phyloP scores from a whole-genome alignment of 2,329 filamentous ascomycete genomes.

The Penicillium polonicum region DNA sequence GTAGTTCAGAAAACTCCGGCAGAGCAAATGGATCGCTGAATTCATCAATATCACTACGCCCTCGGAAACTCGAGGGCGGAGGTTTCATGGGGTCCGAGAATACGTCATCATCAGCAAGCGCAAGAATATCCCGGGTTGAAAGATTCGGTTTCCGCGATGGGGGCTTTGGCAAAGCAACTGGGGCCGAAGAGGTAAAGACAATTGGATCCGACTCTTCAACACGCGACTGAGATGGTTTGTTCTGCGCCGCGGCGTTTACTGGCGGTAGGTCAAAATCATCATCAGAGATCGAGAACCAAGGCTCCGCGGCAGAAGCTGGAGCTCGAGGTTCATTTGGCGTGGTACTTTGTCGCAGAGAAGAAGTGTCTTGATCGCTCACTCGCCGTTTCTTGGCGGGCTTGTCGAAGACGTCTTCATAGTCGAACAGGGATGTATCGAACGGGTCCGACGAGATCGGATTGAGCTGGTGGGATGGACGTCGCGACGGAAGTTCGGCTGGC shows the following conservation, averaged over 20 bases:
- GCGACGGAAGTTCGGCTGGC: conserved; percentile 6
- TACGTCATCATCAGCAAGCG: conserved; percentile 39
- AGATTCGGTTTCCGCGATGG: not conserved
- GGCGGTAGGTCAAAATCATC: conserved; percentile 27
- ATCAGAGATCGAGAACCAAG: conserved; percentile 31
- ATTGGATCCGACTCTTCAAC: conserved; percentile 42
- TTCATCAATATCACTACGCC: conserved; percentile 32
- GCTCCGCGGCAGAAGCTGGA: conserved; percentile 3
- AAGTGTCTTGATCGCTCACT: conserved; percentile 25
- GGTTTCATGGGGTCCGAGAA: conserved; percentile 6
- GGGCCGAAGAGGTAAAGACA: conserved; percentile 44
- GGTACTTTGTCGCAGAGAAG: conserved; percentile 5
- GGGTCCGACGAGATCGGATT: conserved; percentile 28
- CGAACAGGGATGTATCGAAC: conserved; percentile 28
- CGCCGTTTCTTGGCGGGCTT: conserved; percentile 35
- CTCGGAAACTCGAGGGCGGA: not conserved
- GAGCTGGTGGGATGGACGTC: conserved; percentile 13
- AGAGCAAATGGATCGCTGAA: conserved; percentile 33
- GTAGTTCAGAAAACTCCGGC: conserved; percentile 28
- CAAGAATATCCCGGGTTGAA: conserved; percentile 29
- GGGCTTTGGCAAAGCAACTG: conserved; percentile 21
- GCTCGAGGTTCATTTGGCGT: not conserved
- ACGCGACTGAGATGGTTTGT: conserved; percentile 11
- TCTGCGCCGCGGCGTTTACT: conserved; percentile 7
- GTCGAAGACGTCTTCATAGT: conserved; percentile 26